phyloP scores from a whole-genome alignment of 306 rosid species.

The Cyclanthera cordifolia region DNA sequence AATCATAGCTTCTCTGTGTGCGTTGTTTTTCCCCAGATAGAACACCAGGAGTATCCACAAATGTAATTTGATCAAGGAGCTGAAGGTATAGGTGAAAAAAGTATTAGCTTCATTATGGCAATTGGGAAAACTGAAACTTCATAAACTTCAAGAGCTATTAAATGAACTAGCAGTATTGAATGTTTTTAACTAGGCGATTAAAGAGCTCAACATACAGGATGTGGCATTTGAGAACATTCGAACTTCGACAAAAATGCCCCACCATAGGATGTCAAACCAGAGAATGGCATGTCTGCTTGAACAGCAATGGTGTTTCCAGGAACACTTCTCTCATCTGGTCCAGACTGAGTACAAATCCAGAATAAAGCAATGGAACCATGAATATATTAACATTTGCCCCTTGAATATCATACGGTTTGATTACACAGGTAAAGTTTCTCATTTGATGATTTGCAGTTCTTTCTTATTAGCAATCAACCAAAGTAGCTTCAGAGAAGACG shows the following conservation, averaged over 20 bases:
- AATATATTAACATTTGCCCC: neutral
- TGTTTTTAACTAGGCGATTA: neutral
- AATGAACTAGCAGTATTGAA: neutral
- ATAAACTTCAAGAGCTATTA: neutral
- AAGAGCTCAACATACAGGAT: constrained; percentile 54
- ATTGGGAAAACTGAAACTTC: neutral
- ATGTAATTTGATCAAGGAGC: constrained; percentile 70
- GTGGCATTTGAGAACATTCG: constrained; percentile 93
- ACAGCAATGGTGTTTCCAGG: constrained; percentile 93
- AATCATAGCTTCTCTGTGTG: constrained; percentile 86
- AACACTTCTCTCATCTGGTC: constrained; percentile 89
- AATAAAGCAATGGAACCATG: constrained; percentile 2
- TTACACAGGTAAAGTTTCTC: neutral
- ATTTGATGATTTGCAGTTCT: neutral
- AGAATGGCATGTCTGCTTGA: constrained; percentile 88
- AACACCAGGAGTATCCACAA: constrained; percentile 96
- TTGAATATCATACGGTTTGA: neutral
- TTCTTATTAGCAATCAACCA: neutral
- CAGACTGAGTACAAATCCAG: constrained; percentile 41
- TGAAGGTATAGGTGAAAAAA: constrained; percentile 13
- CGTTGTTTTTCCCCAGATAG: constrained; percentile 95
- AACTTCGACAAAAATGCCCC: constrained; percentile 84
- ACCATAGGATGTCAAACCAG: constrained; percentile 72
- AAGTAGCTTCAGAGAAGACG: neutral
- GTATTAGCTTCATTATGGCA: constrained; percentile 3